phyloP scores from a whole-genome alignment of 2,329 filamentous ascomycete species.

The Ceratocystis cacaofunesta region DNA sequence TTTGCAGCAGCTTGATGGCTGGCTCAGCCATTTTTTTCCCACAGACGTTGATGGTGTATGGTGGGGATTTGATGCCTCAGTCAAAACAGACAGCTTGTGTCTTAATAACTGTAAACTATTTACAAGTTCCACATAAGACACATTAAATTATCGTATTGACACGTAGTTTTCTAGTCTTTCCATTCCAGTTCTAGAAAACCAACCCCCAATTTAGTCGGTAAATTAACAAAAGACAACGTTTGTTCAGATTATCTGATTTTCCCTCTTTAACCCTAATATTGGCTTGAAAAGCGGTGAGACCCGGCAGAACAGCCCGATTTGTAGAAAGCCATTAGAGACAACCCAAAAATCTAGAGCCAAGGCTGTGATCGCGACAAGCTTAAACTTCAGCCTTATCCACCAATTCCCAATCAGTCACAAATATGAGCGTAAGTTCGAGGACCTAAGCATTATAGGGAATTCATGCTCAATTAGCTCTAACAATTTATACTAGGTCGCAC shows the following conservation, averaged over 20 bases:
- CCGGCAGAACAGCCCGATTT: constrained; percentile 9
- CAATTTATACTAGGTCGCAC: constrained; percentile 46
- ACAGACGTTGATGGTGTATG: background rate
- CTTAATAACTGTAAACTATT: background rate
- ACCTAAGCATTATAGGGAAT: too few relatives aligned
- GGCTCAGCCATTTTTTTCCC: constrained; percentile 4
- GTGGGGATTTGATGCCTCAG: background rate
- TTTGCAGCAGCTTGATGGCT: background rate
- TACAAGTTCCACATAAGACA: background rate
- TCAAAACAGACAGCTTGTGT: background rate
- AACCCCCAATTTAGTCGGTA: background rate
- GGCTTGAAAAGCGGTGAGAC: constrained; percentile 4
- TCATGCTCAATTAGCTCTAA: background rate
- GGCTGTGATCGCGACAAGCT: constrained; percentile 12
- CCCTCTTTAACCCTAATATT: constrained; percentile 10
- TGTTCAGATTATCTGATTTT: background rate
- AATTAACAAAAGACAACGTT: background rate
- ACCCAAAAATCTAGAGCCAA: constrained; percentile 11
- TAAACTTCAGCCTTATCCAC: constrained; percentile 6
- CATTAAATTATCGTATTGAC: background rate
- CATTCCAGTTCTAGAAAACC: background rate
- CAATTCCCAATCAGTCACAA: constrained; percentile 6
- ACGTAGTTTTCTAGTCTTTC: background rate
- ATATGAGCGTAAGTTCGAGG: constrained; percentile 14
- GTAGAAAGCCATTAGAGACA: background rate